These are phyloP conservation scores for Metschnikowia drakensbergensis DNA, from an alignment of 805 yeast genomes.

Conservation along the genomic window DNA sequence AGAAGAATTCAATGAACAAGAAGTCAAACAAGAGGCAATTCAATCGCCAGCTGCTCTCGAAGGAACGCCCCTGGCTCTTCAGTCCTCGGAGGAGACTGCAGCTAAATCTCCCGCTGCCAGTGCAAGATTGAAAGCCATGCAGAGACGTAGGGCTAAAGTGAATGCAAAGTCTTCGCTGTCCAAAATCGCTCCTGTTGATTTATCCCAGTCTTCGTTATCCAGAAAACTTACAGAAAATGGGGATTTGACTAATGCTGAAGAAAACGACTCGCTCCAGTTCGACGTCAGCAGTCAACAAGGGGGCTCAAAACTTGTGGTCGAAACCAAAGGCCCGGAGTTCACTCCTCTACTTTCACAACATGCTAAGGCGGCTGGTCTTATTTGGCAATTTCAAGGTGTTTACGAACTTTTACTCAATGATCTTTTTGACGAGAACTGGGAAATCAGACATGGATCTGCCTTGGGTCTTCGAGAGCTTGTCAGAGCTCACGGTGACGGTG, in stretches of 20 bases:
- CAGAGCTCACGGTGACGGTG: constrained; percentile 76
- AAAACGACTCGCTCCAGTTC: constrained; percentile 32
- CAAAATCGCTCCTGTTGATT: constrained; percentile 53
- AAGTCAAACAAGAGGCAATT: neutral
- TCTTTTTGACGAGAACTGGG: constrained; percentile 86
- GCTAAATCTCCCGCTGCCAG: constrained; percentile 39
- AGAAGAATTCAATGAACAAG: constrained; percentile 7
- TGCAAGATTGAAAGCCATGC: constrained; percentile 89
- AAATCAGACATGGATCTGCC: constrained; percentile 92
- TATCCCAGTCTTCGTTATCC: constrained; percentile 68
- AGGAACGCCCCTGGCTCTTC: neutral
- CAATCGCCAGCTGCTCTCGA: neutral
- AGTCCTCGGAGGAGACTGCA: constrained; percentile 18
- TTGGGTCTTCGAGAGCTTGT: constrained; percentile 86
- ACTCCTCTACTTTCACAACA: constrained; percentile 69
- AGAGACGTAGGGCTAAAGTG: constrained; percentile 82
- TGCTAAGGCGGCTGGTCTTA: constrained; percentile 64
- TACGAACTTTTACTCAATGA: constrained; percentile 78
- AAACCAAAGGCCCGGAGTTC: constrained; percentile 62
- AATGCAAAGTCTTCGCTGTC: constrained; percentile 50
- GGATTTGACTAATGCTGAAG: constrained; percentile 18
- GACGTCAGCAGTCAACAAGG: constrained; percentile 78
- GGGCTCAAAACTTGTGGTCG: constrained; percentile 78
- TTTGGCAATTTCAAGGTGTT: constrained; percentile 94
- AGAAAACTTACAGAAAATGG: constrained; percentile 47